These are phyloP conservation scores for Musa acuminata DNA, from an alignment of 176 grass and related monocot species.

Conservation along the genomic window DNA sequence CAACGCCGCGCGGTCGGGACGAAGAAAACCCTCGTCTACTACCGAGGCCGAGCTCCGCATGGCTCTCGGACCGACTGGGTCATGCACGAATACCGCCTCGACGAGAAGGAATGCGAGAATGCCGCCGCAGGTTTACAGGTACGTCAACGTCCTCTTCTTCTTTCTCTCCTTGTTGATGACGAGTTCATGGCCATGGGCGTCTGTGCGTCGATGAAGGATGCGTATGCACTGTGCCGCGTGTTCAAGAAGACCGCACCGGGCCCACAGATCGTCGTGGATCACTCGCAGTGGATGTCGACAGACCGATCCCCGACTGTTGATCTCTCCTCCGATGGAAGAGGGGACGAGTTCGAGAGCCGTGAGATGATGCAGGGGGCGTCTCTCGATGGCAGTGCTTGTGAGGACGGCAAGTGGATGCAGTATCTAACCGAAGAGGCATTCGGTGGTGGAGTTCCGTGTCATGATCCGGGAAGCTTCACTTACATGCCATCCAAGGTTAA, in stretches of 20 bases:
- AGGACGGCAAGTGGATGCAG: constrained; percentile 60
- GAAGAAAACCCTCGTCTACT: constrained; percentile 98
- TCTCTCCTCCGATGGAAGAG: constrained; percentile 55
- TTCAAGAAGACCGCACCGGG: constrained; percentile 84
- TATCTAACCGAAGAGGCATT: constrained; percentile 64
- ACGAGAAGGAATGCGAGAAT: constrained; percentile 82
- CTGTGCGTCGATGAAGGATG: constrained; percentile 43
- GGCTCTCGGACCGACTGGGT: constrained; percentile 93
- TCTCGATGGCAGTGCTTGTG: constrained; percentile 19
- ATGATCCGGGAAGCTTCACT: constrained; percentile 43
- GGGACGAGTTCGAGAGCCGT: constrained; percentile 52
- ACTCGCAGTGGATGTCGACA: constrained; percentile 43
- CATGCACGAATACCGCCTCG: constrained; percentile 98
- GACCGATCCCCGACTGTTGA: constrained; percentile 50
- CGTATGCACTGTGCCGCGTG: constrained; percentile 82
- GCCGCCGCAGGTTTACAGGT: constrained; percentile 74
- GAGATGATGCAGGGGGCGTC: constrained; percentile 9
- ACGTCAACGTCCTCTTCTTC: background rate
- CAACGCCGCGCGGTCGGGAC: constrained; percentile 66
- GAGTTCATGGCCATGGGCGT: background rate
- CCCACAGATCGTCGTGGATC: constrained; percentile 75
- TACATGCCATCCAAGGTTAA: constrained; percentile 68
- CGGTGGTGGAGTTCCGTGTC: constrained; percentile 33
- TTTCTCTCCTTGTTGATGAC: constrained; percentile 1
- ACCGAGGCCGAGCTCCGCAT: constrained; percentile 85